These are phyloP conservation scores for Globisporangium barbulae DNA, from an alignment of 352 stramenopile species.

Conservation along the genomic window DNA sequence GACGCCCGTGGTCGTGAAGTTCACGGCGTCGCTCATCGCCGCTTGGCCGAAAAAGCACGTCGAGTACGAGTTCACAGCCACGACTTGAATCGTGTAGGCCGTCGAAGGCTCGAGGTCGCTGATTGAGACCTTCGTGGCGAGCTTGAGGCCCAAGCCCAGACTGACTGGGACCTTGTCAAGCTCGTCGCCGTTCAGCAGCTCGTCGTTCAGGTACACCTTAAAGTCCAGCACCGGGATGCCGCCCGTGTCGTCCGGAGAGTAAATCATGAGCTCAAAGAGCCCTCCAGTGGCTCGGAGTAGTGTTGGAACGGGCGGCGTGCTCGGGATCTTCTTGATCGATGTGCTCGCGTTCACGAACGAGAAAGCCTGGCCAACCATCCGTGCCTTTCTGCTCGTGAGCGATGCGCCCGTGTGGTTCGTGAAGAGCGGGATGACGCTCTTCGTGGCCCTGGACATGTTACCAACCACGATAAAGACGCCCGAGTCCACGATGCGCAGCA, in stretches of 20 bases:
- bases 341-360: constrained; percentile 41
- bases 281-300: constrained; percentile 42
- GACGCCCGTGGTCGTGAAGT: constrained; percentile 25
- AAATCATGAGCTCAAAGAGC: constrained; percentile 27
- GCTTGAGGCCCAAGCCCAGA: constrained; percentile 15
- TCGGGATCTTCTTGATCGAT: constrained; percentile 23
- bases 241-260: constrained; percentile 43
- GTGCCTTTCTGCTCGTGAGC: constrained; percentile 23
- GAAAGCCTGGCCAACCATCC: constrained; percentile 26
- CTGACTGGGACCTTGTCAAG: not conserved
- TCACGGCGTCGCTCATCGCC: constrained; percentile 15
- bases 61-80: constrained; percentile 42
- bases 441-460: constrained; percentile 30
- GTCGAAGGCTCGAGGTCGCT: constrained; percentile 25
- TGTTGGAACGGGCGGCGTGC: constrained; percentile 24
- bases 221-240: constrained; percentile 47
- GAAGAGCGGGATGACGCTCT: constrained; percentile 30
- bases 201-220: constrained; percentile 34
- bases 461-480: constrained; percentile 31
- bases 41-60: constrained; percentile 39
- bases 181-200: constrained; percentile 13
- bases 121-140: constrained; percentile 26
- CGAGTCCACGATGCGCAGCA: constrained; percentile 27
- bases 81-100: constrained; percentile 27
- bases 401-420: constrained; percentile 21